These are phyloP conservation scores for Trichoderma erinaceum DNA, from an alignment of 495 filamentous ascomycete species.

Conservation along the genomic window DNA sequence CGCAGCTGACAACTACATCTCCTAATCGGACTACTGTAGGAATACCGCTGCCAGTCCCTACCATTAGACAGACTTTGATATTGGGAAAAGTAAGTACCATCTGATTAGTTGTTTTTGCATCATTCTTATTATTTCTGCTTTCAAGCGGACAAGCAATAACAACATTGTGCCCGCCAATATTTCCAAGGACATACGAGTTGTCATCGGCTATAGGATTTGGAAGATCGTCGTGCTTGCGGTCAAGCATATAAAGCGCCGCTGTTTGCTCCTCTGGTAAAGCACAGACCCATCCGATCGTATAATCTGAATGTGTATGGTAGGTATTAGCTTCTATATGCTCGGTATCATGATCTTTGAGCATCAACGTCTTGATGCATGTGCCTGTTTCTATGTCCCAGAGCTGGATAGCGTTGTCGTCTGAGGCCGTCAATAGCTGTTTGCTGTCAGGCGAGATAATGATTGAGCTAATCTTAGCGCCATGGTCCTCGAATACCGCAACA, in stretches of 20 bases:
- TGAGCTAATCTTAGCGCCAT: background rate
- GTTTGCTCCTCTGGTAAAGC: background rate
- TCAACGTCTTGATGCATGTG: background rate
- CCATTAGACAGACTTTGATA: slow-evolving; percentile 35
- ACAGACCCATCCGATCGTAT: slow-evolving; percentile 2
- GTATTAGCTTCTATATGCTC: no score
- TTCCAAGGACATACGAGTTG: slow-evolving; percentile 28
- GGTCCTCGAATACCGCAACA: background rate
- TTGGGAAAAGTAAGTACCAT: slow-evolving; percentile 31
- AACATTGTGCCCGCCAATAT: slow-evolving; percentile 33
- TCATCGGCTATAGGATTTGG: background rate
- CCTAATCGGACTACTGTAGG: slow-evolving; percentile 33
- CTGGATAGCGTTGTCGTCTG: background rate
- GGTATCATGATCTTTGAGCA: no score
- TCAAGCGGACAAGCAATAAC: slow-evolving; percentile 39
- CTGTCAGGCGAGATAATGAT: background rate
- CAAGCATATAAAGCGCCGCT: background rate
- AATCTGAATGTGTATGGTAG: background rate
- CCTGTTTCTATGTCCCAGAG: background rate
- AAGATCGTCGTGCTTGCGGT: background rate
- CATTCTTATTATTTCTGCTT: slow-evolving; percentile 20
- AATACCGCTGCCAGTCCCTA: slow-evolving; percentile 38
- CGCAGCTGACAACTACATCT: slow-evolving; percentile 36
- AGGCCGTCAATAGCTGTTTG: background rate
- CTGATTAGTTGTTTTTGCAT: no score